phyloP scores from a whole-genome alignment of 805 yeast genomes.

The Nakazawaea populi region DNA sequence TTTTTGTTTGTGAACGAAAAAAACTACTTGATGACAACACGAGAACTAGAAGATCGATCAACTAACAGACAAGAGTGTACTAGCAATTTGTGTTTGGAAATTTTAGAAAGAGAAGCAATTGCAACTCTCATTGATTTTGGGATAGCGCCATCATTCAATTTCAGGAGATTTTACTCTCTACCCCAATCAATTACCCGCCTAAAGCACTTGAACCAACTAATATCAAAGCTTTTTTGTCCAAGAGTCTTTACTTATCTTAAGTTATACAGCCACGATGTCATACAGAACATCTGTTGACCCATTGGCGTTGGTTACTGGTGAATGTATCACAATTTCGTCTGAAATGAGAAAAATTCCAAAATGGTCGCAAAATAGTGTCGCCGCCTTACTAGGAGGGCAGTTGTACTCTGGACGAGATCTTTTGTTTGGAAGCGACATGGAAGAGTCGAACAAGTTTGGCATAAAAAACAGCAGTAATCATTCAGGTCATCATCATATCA shows the following conservation, averaged over 20 bases:
- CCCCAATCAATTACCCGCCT: neutral
- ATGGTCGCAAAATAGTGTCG: conserved; percentile 73
- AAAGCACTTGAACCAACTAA: neutral
- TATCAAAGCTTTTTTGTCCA: neutral
- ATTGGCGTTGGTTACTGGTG: conserved; percentile 77
- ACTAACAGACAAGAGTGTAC: neutral
- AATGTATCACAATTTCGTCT: conserved; percentile 79
- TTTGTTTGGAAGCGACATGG: conserved; percentile 22
- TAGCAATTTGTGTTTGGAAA: neutral
- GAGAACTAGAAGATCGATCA: neutral
- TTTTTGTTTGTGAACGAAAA: neutral
- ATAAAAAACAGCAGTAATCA: conserved; percentile 11
- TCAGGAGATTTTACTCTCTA: neutral
- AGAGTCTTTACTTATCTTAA: no score
- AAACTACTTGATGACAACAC: neutral
- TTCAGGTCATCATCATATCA: conserved; percentile 8
- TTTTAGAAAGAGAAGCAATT: neutral
- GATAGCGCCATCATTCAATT: no score
- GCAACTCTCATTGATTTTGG: neutral
- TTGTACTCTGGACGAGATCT: conserved; percentile 21
- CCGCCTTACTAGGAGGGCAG: conserved; percentile 66
- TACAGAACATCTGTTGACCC: conserved; percentile 46
- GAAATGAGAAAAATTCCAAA: conserved; percentile 86
- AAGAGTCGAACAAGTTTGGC: conserved; percentile 23
- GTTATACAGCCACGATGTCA: neutral